Conservation (phyloP, 2,329 filamentous ascomycete species). For the Cytospora schulzeri region DNA sequence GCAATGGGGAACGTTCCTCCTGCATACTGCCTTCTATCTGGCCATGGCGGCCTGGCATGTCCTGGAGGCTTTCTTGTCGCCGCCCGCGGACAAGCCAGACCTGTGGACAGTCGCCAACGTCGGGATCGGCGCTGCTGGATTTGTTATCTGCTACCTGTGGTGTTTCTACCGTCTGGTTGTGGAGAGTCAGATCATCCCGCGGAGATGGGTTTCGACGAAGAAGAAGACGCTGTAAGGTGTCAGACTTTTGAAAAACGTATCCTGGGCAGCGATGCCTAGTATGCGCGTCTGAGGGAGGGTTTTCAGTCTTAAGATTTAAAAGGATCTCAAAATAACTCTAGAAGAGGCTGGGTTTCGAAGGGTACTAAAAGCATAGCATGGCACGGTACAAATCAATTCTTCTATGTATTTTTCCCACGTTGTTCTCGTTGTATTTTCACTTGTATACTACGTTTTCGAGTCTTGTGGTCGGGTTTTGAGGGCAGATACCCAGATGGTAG, state of each 20-base stretch:
- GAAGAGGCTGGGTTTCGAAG: background rate
- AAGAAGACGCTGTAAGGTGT: slow-evolving; percentile 41
- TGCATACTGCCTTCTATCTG: slow-evolving; percentile 77
- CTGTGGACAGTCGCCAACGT: slow-evolving; percentile 94
- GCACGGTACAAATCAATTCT: slow-evolving; percentile 7
- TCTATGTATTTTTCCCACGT: slow-evolving; percentile 2
- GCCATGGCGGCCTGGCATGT: slow-evolving; percentile 82
- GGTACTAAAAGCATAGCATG: slow-evolving; percentile 22
- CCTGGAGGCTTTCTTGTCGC: slow-evolving; percentile 65
- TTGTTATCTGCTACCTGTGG: slow-evolving; percentile 88
- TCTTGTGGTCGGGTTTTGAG: background rate
- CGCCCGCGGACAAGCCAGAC: slow-evolving; percentile 81
- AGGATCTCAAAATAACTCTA: slow-evolving; percentile 6
- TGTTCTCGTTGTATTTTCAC: background rate
- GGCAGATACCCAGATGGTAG: slow-evolving; percentile 8
- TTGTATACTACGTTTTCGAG: background rate
- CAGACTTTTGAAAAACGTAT: background rate
- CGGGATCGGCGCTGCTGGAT: slow-evolving; percentile 80
- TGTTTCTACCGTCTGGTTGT: slow-evolving; percentile 71
- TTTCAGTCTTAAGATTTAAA: background rate
- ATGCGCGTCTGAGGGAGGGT: background rate
- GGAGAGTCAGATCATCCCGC: slow-evolving; percentile 57
- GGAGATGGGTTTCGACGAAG: slow-evolving; percentile 33
- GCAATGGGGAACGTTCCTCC: slow-evolving; percentile 62
- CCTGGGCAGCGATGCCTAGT: background rate